These are phyloP conservation scores for Calonectria crousiana DNA, from an alignment of 2,329 filamentous ascomycete species.

Conservation along the genomic window DNA sequence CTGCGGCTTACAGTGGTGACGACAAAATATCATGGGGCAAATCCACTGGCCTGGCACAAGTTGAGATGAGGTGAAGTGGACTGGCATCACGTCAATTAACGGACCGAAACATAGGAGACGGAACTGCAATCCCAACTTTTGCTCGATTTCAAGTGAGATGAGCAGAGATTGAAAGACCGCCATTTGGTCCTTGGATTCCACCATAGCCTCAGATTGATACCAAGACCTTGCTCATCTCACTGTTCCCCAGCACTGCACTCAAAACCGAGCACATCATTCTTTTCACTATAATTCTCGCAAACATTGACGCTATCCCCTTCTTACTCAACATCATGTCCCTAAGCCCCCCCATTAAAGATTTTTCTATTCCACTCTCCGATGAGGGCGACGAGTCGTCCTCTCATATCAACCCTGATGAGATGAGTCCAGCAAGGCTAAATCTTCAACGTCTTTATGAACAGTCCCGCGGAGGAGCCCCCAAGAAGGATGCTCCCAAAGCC, in stretches of 20 bases:
- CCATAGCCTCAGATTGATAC: background rate
- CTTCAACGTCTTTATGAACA: constrained; percentile 73
- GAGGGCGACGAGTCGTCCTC: constrained; percentile 45
- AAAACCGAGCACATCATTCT: background rate
- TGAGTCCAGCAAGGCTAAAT: constrained; percentile 72
- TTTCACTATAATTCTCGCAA: background rate
- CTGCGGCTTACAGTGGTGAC: background rate
- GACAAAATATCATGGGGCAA: background rate
- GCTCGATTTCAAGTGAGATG: constrained; percentile 37
- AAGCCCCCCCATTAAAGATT: constrained; percentile 46
- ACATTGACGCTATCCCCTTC: background rate
- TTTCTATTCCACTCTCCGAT: constrained; percentile 39
- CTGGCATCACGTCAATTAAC: constrained; percentile 4
- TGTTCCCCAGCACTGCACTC: background rate
- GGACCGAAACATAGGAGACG: constrained; percentile 3
- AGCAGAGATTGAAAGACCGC: constrained; percentile 19
- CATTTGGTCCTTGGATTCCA: background rate
- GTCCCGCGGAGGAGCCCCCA: constrained; percentile 66
- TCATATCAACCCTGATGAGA: constrained; percentile 49
- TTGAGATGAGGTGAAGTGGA: constrained; percentile 7
- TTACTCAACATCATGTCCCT: constrained; percentile 46
- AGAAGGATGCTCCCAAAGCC: constrained; percentile 61
- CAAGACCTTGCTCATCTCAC: background rate
- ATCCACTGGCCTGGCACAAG: background rate
- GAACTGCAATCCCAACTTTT: background rate